A percentile compares a stretch with the other conserved stretches of the same genome.
Evolutionary conservation across 805 yeast genomes (phyloP).

Genomic region (Yamadazyma insecticola): DNA sequence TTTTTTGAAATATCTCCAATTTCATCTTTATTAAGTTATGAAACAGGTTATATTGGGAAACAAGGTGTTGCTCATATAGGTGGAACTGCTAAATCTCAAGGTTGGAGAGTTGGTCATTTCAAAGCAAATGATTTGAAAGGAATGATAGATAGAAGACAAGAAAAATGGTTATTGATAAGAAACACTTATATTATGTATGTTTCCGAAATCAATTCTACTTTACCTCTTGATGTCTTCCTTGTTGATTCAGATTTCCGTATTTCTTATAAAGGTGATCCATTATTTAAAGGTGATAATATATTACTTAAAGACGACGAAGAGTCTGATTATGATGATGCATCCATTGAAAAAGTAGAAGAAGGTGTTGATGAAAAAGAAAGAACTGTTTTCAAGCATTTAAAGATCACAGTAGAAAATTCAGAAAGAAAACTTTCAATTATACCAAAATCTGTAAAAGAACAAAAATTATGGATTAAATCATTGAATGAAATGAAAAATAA

Average conservation of each 20-base stretch:
- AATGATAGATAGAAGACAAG: slow-evolving; percentile 86
- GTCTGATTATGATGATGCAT: slow-evolving; percentile 43
- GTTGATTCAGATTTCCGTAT: slow-evolving; percentile 76
- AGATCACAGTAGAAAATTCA: slow-evolving; percentile 58
- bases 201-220: slow-evolving; percentile 78
- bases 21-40: slow-evolving; percentile 77
- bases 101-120: slow-evolving; percentile 94
- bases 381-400: slow-evolving; percentile 49
- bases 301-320: slow-evolving; percentile 38
- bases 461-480: slow-evolving; percentile 72
- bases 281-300: slow-evolving; percentile 4
- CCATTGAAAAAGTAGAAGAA: slow-evolving; percentile 19
- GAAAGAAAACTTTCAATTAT: slow-evolving; percentile 75
- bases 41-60: slow-evolving; percentile 76
- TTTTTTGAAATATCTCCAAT: slow-evolving; percentile 89
- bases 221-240: slow-evolving; percentile 85
- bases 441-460: slow-evolving; percentile 60
- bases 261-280: slow-evolving; percentile 39
- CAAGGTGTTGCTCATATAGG: slow-evolving; percentile 82
- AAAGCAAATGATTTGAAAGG: slow-evolving; percentile 72
- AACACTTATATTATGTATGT: slow-evolving; percentile 83
- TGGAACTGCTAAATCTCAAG: slow-evolving; percentile 81
- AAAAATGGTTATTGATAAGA: slow-evolving; percentile 88
- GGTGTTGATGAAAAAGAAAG: slow-evolving; percentile 23
- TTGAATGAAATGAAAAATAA: slow-evolving; percentile 62